Evolutionary conservation across 1,284 basidiomycete species (phyloP).

Genomic region (Tranzscheliella williamsii): DNA sequence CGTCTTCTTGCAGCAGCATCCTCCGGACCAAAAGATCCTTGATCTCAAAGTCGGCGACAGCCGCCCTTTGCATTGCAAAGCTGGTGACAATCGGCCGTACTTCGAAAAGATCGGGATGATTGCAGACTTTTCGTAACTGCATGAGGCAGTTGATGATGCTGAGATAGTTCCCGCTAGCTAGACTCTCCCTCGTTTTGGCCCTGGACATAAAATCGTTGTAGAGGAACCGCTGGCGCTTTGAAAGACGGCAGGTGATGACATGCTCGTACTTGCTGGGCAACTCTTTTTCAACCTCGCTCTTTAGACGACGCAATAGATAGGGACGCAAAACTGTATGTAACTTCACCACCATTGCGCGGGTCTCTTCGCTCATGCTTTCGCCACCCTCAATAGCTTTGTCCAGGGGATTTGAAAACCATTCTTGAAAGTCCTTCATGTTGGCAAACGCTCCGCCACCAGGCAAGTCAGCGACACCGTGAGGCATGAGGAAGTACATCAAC

Average conservation of each 20-base stretch:
- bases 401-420: conserved; percentile 87
- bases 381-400: conserved; percentile 92
- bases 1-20: conserved; percentile 67
- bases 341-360: conserved; percentile 81
- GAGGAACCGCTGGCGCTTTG: conserved; percentile 90
- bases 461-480: conserved; percentile 65
- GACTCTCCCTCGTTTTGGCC: conserved; percentile 80
- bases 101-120: conserved; percentile 94
- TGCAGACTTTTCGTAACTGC: conserved; percentile 79
- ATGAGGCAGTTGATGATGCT: conserved; percentile 92
- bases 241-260: conserved; percentile 84
- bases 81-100: conserved; percentile 90
- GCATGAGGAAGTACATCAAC: conserved; percentile 92
- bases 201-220: conserved; percentile 99
- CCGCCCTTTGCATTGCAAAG: conserved; percentile 81
- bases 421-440: conserved; percentile 88
- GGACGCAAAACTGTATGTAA: conserved; percentile 90
- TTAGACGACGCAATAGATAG: conserved; percentile 89
- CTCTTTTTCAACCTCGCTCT: conserved; percentile 93
- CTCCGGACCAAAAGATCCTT: conserved; percentile 82
- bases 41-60: conserved; percentile 82
- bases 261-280: conserved; percentile 94
- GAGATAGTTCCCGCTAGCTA: conserved; percentile 79
- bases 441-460: conserved; percentile 74
- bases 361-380: conserved; percentile 78